Base-by-base conservation (phyloP, 139 green algal species). In the Coccomyxa sp. region DNA sequence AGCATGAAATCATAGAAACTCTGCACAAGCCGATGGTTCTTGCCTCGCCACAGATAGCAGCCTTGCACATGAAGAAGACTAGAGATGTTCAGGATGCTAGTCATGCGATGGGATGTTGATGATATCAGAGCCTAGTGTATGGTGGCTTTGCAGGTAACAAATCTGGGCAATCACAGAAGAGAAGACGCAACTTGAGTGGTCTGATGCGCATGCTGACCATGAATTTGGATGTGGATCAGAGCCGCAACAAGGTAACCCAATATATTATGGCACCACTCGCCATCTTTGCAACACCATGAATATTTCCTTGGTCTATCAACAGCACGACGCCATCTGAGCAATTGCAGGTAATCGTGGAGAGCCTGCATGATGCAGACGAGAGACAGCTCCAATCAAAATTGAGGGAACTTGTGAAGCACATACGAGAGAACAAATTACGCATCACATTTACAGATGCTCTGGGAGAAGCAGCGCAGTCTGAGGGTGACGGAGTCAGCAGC, bases 381-480 rank as follows among this genome's bases (percentile, higher is more conserved):
- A 30, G 30, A 16, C 16, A 80, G 76, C 38, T 59, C 13, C 32
- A 28, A 57, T 25, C 28, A 57, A 30, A 45, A 13, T 1, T 81
- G 77, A 18, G 31, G 28, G 23, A 86, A 81, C 82, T 92, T 66
- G 89, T 91, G 87, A 82, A 85, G 67, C 92, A 95, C 88, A 91
- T 95, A 28, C 88, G 92, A 13, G 89, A 91, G 67, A 90, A 92
- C 67, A 88, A 90, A 81, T 83, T 95, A 84, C 76, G 83, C 66
- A 58, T 81, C 68, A 93, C 86, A 0, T 91, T 94, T 63, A 85
- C 81, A 13, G 89, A 95, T 58, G 86, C 90, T 78, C 84, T 95
- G 71, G 86, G 76, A 32, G 31, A 58, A 7, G 82, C 38, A 51
- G 38, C 79, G 30, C 67, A 87, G 21, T 32, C 58, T 16, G 77